Percentiles rank a stretch among this genome's conserved stretches.
Evolutionary conservation across 345 rosid species (phyloP).

Genomic region (Chamaenerion angustifolium): DNA sequence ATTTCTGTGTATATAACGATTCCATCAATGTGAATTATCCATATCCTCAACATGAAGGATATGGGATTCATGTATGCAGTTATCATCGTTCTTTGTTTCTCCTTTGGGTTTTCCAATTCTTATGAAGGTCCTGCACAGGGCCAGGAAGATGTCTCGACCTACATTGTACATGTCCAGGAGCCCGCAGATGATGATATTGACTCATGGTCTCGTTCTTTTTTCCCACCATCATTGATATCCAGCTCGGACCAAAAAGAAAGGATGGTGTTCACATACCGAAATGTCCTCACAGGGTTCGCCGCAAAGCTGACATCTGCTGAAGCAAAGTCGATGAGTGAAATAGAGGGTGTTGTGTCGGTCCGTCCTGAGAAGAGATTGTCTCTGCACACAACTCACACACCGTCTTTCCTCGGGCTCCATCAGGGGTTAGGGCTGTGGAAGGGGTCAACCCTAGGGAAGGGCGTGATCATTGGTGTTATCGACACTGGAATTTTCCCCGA

Average conservation of each 20-base stretch:
- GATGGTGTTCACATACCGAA: slow-evolving; percentile 17
- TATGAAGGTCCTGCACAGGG: neutral
- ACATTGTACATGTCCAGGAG: slow-evolving; percentile 24
- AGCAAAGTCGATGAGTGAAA: slow-evolving; percentile 17
- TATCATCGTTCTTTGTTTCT: too few species aligned
- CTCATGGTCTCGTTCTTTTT: slow-evolving; percentile 17
- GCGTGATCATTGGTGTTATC: slow-evolving; percentile 31
- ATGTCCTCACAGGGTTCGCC: slow-evolving; percentile 25
- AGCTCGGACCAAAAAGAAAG: slow-evolving; percentile 5
- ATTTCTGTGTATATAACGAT: too few species aligned
- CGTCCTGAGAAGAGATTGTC: slow-evolving; percentile 19
- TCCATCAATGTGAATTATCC: too few species aligned
- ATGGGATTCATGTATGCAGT: too few species aligned
- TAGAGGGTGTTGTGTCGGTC: slow-evolving; percentile 22
- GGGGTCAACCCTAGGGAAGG: slow-evolving; percentile 25
- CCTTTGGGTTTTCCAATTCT: too few species aligned
- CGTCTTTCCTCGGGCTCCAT: slow-evolving; percentile 30
- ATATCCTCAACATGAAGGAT: too few species aligned
- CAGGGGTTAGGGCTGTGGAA: slow-evolving; percentile 21
- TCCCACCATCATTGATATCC: slow-evolving; percentile 10
- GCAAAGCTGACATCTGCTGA: slow-evolving; percentile 25
- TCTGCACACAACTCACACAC: slow-evolving; percentile 38
- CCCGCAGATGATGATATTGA: slow-evolving; percentile 13
- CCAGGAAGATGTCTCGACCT: slow-evolving; percentile 10
- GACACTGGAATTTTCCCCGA: slow-evolving; percentile 32